These are phyloP conservation scores for Trypethelium eluteriae DNA, from an alignment of 495 filamentous ascomycete species.

Conservation along the genomic window DNA sequence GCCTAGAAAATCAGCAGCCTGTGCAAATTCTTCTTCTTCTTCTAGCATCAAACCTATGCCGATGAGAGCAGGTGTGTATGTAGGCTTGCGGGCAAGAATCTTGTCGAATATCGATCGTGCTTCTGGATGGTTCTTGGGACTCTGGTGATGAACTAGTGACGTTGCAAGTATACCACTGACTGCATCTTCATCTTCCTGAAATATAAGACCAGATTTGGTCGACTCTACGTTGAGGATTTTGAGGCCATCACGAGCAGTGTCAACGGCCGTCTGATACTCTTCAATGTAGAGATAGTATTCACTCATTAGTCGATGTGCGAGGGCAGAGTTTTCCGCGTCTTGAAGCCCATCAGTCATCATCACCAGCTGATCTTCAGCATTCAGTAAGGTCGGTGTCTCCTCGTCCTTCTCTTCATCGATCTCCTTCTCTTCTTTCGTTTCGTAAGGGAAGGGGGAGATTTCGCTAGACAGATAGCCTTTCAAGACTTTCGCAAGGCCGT, in stretches of 20 bases:
- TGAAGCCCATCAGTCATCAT: slow-evolving; percentile 79
- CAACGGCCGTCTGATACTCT: slow-evolving; percentile 78
- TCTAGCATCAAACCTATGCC: slow-evolving; percentile 86
- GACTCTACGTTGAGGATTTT: slow-evolving; percentile 52
- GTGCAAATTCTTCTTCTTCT: slow-evolving; percentile 77
- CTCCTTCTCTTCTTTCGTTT: slow-evolving; percentile 34
- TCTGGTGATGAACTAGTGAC: slow-evolving; percentile 75
- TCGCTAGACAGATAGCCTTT: slow-evolving; percentile 74
- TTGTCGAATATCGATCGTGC: slow-evolving; percentile 73
- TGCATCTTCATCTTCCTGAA: slow-evolving; percentile 61
- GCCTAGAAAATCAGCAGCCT: slow-evolving; percentile 69
- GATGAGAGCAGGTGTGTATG: slow-evolving; percentile 71
- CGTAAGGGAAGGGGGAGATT: slow-evolving; percentile 65
- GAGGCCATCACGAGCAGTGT: slow-evolving; percentile 65
- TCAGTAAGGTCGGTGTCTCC: slow-evolving; percentile 37
- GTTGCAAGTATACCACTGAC: slow-evolving; percentile 72
- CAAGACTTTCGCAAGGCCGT: slow-evolving; percentile 70
- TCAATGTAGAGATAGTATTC: slow-evolving; percentile 80
- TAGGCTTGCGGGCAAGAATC: slow-evolving; percentile 62
- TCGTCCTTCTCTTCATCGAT: slow-evolving; percentile 35
- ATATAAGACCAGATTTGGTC: slow-evolving; percentile 54
- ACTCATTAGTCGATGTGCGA: slow-evolving; percentile 76
- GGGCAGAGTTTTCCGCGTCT: slow-evolving; percentile 58
- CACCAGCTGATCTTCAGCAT: slow-evolving; percentile 63
- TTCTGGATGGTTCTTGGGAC: slow-evolving; percentile 81